Evolutionary conservation across 1,139 yeast species (phyloP), one percentile per base, ranked within the genome.

Genomic region (Kodamaea sp.): DNA sequence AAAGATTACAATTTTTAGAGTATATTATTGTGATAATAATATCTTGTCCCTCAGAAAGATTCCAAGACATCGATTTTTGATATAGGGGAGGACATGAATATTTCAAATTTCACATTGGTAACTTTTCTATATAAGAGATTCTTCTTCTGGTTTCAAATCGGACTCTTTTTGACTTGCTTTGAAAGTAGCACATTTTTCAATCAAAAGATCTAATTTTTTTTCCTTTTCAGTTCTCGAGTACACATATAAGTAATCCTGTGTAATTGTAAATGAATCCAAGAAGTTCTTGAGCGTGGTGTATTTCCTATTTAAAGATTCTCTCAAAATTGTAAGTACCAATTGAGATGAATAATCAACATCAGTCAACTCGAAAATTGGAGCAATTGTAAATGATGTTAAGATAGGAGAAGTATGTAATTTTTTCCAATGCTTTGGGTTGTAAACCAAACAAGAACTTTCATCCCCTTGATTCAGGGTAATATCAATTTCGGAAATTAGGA

Each of bases 401-500:
- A 51, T 43, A 24, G 49, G 44, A 11, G 61, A 40, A 2, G 50
- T 31, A 15, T 53, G 53, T 36, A 63, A 34, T 23, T 48, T 34
- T 40, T 57, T 47, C 74, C 73, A 70, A 39, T 57, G 51, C 1
- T 38, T 36, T 1, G 48, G 39, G 10, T 54, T 47, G 39, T 50
- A 56, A 5, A 44, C 35, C n/a, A 42, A 26, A 7, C 38, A 29
- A 4, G 43, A 32, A 28, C 30, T 35, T 20, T 36, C 36, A 6
- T 33, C 36, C 8, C 44, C 32, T n/a, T 35, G 41, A 4, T 29
- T 29, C 29, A 47, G 37, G 8, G 41, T 42, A 31, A 54, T 42
- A 22, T 49, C 43, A 7, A 44, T 43, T 38, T 74, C 79, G 7
- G 85, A 72, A 34, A 89, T 75, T 36, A 86, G 63, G 45, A 74